Base-by-base conservation (phyloP, 768 basidiomycete species). In the Trametes maxima region DNA sequence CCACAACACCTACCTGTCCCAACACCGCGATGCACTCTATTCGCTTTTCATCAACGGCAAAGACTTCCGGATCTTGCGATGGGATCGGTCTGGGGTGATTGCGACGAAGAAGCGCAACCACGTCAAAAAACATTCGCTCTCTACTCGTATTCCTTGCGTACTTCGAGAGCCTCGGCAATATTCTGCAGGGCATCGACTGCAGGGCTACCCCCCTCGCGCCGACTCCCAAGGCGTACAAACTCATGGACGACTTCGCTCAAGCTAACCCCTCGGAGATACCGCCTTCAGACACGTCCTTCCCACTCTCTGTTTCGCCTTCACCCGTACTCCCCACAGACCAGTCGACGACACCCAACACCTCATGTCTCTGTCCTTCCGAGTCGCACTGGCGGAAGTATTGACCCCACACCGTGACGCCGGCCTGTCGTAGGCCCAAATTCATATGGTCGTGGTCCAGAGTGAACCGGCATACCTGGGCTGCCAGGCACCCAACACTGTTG, bases 21-120 rank as follows among this genome's bases (percentile, higher is more conserved):
- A 50, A 17, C 47, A 49, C 17, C 57, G 57, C 24, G 33, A 24
- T 12, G 47, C 39, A 1, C 17, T 50, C 39, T 50, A 47, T 25
- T 28, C 39, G 11, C 48, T 57, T 0, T 37, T 57, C 36, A 28
- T 57, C 57, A 47, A 39, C 44, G 50, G 42, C 14, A 13, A 17
- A 14, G 19, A 35, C 5, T 52, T 54, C 36, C 58, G 58, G 16
- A 33, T 33, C 11, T 14, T 59, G 42, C 43, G 51, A 17, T 59
- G 51, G 50, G 58, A 52, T 33, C 28, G 58, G 5, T 59, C 58
- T 6, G 58, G 58, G 7, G 37, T 54, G 16, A n/a, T 36, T n/a
- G 49, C 46, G 11, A 21, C 58, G 21, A 12, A 25, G 43, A n/a
- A 17, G 17, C n/a, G 28, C 13, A 25, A 58, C 48, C 50, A 58